Evolutionary conservation across 1,284 basidiomycete species (phyloP).

Genomic region (Sporisorium sorghi): DNA sequence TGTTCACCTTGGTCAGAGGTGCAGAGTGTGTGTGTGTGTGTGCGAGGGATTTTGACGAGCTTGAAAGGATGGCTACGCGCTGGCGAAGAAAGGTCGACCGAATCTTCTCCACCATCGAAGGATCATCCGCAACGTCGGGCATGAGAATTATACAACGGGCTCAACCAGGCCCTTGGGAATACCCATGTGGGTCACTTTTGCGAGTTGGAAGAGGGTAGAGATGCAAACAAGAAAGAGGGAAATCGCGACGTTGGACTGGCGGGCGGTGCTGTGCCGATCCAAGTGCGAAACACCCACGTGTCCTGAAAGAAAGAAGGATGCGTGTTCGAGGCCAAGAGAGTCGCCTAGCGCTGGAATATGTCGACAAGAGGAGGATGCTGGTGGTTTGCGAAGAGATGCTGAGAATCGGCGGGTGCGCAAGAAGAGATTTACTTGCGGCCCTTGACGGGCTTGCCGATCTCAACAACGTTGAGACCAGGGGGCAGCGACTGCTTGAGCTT

Average conservation of each 20-base stretch:
- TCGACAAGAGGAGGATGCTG: not conserved
- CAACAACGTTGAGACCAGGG: slow-evolving; percentile 75
- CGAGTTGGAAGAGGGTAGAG: not conserved
- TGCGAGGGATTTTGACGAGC: not conserved
- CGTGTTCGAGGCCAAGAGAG: slow-evolving; percentile 6
- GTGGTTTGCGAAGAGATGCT: slow-evolving; percentile 7
- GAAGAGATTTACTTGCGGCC: slow-evolving; percentile 47
- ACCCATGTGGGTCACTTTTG: slow-evolving; percentile 14
- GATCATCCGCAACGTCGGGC: slow-evolving; percentile 1
- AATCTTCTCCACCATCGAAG: not conserved
- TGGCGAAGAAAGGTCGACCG: slow-evolving; percentile 7
- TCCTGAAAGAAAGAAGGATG: slow-evolving; percentile 7
- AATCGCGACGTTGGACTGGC: not conserved
- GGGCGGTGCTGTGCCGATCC: slow-evolving; percentile 1
- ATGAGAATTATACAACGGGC: slow-evolving; percentile 17
- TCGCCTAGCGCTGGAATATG: slow-evolving; percentile 1
- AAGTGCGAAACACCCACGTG: not conserved
- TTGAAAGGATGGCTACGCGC: not conserved
- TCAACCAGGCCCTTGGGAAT: not conserved
- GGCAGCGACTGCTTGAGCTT: slow-evolving; percentile 96
- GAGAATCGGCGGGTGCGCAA: not conserved
- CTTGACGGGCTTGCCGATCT: slow-evolving; percentile 57
- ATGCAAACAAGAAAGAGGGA: not conserved
- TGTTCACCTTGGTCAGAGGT: slow-evolving; percentile 21
- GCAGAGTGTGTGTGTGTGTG: slow-evolving; percentile 11